These are phyloP conservation scores for Euphorbia lathyris DNA, from an alignment of 345 rosid genomes.

Conservation along the genomic window DNA sequence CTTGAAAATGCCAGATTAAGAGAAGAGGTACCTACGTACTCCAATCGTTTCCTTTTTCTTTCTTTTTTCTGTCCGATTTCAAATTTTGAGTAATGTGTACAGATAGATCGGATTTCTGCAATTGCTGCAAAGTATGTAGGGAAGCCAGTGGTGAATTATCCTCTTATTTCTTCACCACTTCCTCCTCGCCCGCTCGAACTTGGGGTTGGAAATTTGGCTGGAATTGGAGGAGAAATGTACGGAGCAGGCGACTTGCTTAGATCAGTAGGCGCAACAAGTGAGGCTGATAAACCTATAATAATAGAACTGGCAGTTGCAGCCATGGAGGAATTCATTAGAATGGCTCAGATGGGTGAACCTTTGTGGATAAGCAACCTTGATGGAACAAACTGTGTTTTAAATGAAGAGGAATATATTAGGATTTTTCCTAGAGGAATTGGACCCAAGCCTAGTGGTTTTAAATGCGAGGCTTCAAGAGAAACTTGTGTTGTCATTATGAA, in stretches of 20 bases:
- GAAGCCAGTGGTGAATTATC: conserved; percentile 76
- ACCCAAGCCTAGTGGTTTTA: conserved; percentile 56
- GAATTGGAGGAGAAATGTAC: conserved; percentile 57
- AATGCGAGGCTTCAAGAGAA: conserved; percentile 77
- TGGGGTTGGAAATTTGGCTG: conserved; percentile 47
- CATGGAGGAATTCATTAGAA: conserved; percentile 78
- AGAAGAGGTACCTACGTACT: conserved; percentile 93
- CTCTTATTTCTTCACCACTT: conserved; percentile 58
- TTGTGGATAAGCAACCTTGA: conserved; percentile 62
- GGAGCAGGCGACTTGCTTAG: conserved; percentile 73
- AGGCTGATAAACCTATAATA: conserved; percentile 60
- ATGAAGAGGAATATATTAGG: conserved; percentile 65
- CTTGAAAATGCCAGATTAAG: conserved; percentile 81
- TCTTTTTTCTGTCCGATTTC: too few relatives aligned
- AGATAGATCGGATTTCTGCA: conserved; percentile 87
- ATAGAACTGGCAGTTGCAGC: conserved; percentile 82
- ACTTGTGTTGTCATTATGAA: conserved; percentile 64
- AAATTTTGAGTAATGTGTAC: background rate
- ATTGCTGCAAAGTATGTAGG: conserved; percentile 97
- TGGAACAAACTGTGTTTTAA: conserved; percentile 39
- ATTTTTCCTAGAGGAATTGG: conserved; percentile 58
- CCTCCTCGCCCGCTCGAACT: conserved; percentile 70
- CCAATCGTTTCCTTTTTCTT: too few relatives aligned
- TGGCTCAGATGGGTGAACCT: conserved; percentile 79
- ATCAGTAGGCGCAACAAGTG: conserved; percentile 49